Conservation (phyloP, 2,329 filamentous ascomycete species). For the Gnomoniopsis sp. region DNA sequence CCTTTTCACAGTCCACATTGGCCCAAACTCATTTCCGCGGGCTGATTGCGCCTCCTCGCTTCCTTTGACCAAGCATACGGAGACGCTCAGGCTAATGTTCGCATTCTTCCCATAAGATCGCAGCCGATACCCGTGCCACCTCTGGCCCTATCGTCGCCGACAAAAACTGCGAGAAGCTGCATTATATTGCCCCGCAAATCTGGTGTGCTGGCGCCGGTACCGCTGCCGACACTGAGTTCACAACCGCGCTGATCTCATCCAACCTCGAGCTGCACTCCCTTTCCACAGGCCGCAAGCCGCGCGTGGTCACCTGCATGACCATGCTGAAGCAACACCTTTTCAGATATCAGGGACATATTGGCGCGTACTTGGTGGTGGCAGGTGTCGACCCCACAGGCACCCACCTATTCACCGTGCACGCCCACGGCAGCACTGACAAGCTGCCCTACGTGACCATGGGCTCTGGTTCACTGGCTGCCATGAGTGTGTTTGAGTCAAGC, state of each 20-base stretch:
- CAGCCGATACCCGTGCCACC: constrained; percentile 95
- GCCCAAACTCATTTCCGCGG: not conserved
- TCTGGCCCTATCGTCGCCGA: constrained; percentile 98
- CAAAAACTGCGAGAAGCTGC: constrained; percentile 99
- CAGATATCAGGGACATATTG: constrained; percentile 96
- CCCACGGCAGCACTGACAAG: constrained; percentile 97
- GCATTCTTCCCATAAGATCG: constrained; percentile 62
- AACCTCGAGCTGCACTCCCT: constrained; percentile 97
- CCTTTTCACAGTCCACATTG: not conserved
- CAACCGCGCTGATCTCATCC: constrained; percentile 95
- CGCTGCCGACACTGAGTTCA: constrained; percentile 98
- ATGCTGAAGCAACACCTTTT: constrained; percentile 99
- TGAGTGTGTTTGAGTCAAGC: constrained; percentile 95
- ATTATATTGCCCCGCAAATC: constrained; percentile 98
- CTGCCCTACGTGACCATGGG: constrained; percentile 99
- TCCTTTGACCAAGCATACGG: not conserved
- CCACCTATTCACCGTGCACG: constrained; percentile 96
- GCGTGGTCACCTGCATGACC: constrained; percentile 99
- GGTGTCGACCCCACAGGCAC: constrained; percentile 94
- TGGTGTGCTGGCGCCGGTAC: constrained; percentile 99
- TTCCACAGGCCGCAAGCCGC: constrained; percentile 92
- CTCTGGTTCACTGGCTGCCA: constrained; percentile 89
- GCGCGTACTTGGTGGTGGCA: constrained; percentile 94
- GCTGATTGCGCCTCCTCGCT: not conserved
- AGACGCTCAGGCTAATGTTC: not conserved